phyloP scores from a whole-genome alignment of 805 yeast genomes.

The Yamadazyma kitorensis region DNA sequence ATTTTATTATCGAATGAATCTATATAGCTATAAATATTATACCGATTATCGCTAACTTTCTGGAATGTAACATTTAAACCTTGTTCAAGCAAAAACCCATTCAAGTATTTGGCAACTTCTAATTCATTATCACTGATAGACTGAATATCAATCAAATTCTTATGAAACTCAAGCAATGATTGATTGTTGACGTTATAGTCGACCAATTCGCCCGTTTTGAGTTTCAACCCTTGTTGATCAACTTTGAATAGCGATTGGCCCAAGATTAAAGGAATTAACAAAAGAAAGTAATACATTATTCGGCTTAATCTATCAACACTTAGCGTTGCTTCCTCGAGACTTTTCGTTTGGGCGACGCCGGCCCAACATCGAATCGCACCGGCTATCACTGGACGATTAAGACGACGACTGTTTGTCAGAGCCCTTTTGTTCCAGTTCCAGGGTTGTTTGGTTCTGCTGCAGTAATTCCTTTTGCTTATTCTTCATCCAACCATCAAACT shows the following conservation, averaged over 20 bases:
- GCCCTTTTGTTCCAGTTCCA: background rate
- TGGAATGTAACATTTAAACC: conserved; percentile 55
- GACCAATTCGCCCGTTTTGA: no score
- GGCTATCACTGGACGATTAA: no score
- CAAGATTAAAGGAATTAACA: no score
- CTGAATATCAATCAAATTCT: conserved; percentile 20
- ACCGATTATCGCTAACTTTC: conserved; percentile 30
- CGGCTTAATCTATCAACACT: no score
- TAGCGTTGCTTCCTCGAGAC: no score
- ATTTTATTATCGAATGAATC: conserved; percentile 49
- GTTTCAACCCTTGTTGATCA: background rate
- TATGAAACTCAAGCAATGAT: conserved; percentile 23
- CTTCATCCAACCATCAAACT: conserved; percentile 27
- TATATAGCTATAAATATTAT: conserved; percentile 56
- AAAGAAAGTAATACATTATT: no score
- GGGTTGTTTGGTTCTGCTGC: no score
- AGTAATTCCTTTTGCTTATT: conserved; percentile 1
- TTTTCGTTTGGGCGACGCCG: no score
- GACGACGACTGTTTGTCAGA: no score
- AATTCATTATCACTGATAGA: conserved; percentile 25
- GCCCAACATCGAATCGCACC: no score
- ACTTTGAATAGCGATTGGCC: background rate
- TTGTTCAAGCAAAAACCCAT: conserved; percentile 30
- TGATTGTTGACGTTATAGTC: conserved; percentile 6
- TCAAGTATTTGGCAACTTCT: conserved; percentile 38